These are phyloP conservation scores for Erysimum cheiri DNA, from an alignment of 441 rosid species.

Conservation along the genomic window DNA sequence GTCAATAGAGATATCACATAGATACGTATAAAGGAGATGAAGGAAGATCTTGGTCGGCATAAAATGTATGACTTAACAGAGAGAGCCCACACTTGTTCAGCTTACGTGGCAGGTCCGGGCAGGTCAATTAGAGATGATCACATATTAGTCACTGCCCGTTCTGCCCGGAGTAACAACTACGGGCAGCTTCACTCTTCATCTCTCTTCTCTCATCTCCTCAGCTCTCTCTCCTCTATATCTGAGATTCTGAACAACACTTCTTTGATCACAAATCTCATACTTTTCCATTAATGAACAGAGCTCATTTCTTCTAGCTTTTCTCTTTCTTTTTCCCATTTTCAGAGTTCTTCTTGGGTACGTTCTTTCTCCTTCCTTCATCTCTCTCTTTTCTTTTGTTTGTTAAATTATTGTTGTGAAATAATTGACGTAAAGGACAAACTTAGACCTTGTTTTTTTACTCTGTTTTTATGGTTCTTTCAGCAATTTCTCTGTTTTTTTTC, in stretches of 20 bases:
- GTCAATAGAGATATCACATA: background rate
- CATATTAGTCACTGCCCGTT: constrained; percentile 37
- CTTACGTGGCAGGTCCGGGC: constrained; percentile 48
- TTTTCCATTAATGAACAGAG: constrained; percentile 25
- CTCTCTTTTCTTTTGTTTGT: constrained; percentile 5
- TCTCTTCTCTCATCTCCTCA: constrained; percentile 18
- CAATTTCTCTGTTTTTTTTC: constrained; percentile 1
- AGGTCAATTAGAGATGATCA: constrained; percentile 30
- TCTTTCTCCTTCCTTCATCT: constrained; percentile 9
- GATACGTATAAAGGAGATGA: background rate
- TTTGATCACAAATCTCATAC: constrained; percentile 36
- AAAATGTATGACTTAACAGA: constrained; percentile 33
- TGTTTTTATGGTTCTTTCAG: background rate
- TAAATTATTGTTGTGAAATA: background rate
- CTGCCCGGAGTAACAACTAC: constrained; percentile 44
- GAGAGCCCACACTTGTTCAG: constrained; percentile 42
- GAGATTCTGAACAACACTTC: constrained; percentile 31
- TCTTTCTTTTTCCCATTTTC: background rate
- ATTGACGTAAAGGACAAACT: too few relatives aligned
- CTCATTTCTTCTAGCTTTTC: constrained; percentile 8
- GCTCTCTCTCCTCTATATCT: constrained; percentile 35
- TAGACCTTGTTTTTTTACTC: too few relatives aligned
- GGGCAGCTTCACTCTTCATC: constrained; percentile 37
- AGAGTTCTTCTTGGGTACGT: constrained; percentile 21
- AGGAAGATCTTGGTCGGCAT: constrained; percentile 45